A percentile compares a stretch with the other conserved stretches of the same genome.
Conservation (phyloP, 345 rosid species). For the Camelina neglecta region DNA sequence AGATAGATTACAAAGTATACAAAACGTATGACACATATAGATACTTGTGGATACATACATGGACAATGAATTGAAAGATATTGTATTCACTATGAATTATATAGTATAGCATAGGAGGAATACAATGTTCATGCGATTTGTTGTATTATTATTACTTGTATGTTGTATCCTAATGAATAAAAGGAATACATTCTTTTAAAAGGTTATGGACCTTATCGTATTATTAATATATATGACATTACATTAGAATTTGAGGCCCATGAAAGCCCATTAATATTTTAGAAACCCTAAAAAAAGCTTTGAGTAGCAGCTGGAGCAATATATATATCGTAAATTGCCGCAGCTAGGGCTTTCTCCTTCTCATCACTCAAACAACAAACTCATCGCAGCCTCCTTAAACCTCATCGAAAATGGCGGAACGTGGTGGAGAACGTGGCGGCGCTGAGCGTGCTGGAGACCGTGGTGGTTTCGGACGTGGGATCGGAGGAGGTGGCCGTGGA, state of each 20-base stretch:
- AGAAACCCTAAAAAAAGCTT: slow-evolving; percentile 40
- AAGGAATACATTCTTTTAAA: not conserved
- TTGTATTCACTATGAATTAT: not conserved
- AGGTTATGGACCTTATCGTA: not conserved
- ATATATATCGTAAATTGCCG: slow-evolving; percentile 17
- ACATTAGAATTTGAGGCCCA: not conserved
- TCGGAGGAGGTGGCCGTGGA: slow-evolving; percentile 46
- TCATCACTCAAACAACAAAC: not conserved
- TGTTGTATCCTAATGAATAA: slow-evolving; percentile 18
- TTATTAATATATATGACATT: not conserved
- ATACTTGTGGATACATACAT: slow-evolving; percentile 23
- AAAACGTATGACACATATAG: not conserved
- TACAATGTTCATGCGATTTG: slow-evolving; percentile 1
- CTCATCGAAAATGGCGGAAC: slow-evolving; percentile 41
- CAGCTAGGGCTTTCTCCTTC: slow-evolving; percentile 2
- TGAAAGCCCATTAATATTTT: not conserved
- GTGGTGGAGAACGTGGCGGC: slow-evolving; percentile 42
- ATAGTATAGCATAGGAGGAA: slow-evolving; percentile 1
- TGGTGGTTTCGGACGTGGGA: slow-evolving; percentile 69
- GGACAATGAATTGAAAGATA: slow-evolving; percentile 1
- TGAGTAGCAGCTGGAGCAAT: not conserved
- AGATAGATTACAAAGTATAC: slow-evolving; percentile 13
- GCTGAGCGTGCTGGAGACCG: slow-evolving; percentile 55
- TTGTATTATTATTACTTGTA: not conserved
- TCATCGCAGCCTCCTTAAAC: not conserved